Conservation (phyloP, 192 early-diverging fungal genomes). For the Backusella tarrabulga region DNA sequence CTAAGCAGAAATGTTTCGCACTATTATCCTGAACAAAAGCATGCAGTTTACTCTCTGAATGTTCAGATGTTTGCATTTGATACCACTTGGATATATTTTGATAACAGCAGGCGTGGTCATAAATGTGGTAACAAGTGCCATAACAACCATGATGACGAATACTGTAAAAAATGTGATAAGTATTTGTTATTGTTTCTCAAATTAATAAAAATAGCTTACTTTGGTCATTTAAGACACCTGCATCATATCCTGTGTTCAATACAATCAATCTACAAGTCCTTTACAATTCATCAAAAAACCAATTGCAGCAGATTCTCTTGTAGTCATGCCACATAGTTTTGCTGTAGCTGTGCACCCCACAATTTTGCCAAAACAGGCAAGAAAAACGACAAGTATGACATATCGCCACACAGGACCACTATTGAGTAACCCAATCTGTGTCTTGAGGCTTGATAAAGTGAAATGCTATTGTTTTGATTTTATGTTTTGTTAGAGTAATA, state of each 20-base stretch:
- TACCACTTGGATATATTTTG: conserved; percentile 69
- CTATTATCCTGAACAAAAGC: not conserved
- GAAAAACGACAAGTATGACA: conserved; percentile 69
- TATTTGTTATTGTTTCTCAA: not conserved
- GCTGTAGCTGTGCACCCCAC: conserved; percentile 73
- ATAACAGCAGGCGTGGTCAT: conserved; percentile 79
- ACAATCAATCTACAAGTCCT: conserved; percentile 96
- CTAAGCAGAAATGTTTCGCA: conserved; percentile 25
- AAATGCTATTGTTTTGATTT: conserved; percentile 61
- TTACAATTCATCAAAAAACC: conserved; percentile 95
- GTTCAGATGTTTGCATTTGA: conserved; percentile 38
- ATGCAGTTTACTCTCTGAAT: not conserved
- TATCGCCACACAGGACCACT: conserved; percentile 72
- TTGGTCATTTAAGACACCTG: conserved; percentile 73
- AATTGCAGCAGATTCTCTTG: conserved; percentile 81
- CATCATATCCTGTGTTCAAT: conserved; percentile 86
- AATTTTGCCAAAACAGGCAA: conserved; percentile 85
- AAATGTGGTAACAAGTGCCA: conserved; percentile 70
- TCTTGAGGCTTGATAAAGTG: conserved; percentile 89
- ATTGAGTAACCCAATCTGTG: conserved; percentile 73
- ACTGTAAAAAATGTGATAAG: conserved; percentile 10
- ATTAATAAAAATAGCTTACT: conserved; percentile 15
- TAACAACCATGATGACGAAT: conserved; percentile 52
- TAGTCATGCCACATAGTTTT: conserved; percentile 62
- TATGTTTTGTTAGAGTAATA: not conserved